Conservation (phyloP, 352 stramenopile species). For the Globisporangium uncinulatum region DNA sequence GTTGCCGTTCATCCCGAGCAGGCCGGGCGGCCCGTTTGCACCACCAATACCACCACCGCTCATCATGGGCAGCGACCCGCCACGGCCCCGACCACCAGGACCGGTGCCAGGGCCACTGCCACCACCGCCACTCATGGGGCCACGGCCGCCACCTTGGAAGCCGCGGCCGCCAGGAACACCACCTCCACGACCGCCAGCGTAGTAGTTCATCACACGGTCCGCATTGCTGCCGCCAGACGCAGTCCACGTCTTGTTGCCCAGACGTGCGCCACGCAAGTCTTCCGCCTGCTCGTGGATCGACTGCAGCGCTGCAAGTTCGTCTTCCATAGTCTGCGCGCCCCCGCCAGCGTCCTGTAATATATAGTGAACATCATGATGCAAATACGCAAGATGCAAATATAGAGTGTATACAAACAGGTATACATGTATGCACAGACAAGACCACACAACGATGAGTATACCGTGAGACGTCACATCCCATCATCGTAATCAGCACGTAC, state of each 20-base stretch:
- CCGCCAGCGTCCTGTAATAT: slow-evolving; percentile 7
- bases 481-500: slow-evolving; percentile 8
- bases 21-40: slow-evolving; percentile 20
- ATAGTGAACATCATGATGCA: too few relatives aligned
- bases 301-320: slow-evolving; percentile 74
- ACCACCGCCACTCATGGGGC: slow-evolving; percentile 34
- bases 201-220: slow-evolving; percentile 78
- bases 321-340: slow-evolving; percentile 78
- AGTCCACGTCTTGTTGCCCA: slow-evolving; percentile 86
- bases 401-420: slow-evolving; percentile 13
- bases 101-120: slow-evolving; percentile 20
- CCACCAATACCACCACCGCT: too few relatives aligned
- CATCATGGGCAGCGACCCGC: slow-evolving; percentile 27
- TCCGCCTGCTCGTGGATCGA: slow-evolving; percentile 84
- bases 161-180: slow-evolving; percentile 22
- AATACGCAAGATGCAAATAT: slow-evolving; percentile 9
- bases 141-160: slow-evolving; percentile 25
- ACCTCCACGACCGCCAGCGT: slow-evolving; percentile 34
- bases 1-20: slow-evolving; percentile 33
- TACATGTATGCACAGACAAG: slow-evolving; percentile 1
- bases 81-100: slow-evolving; percentile 16
- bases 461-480: neutral
- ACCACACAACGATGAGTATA: slow-evolving; percentile 4
- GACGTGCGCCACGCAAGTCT: slow-evolving; percentile 63
- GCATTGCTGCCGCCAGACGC: slow-evolving; percentile 67